Evolutionary conservation across 495 filamentous ascomycete species (phyloP).

Genomic region (Aspergillus diversus): DNA sequence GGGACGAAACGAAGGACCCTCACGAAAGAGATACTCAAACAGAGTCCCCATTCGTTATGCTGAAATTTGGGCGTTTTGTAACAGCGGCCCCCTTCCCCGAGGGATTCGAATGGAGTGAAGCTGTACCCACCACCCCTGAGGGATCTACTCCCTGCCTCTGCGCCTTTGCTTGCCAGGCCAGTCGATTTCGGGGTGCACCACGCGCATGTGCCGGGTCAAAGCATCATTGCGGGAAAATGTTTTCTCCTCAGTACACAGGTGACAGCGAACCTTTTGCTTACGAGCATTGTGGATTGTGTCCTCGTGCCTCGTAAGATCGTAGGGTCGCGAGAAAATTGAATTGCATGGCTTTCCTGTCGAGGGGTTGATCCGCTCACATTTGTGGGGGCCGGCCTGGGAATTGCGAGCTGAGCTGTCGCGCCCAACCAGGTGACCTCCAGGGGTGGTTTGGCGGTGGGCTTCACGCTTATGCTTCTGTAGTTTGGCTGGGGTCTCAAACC

Average conservation of each 20-base stretch:
- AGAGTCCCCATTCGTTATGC: conserved; percentile 17
- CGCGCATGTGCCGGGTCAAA: conserved; percentile 87
- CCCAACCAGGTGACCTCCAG: conserved; percentile 44
- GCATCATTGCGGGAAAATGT: conserved; percentile 93
- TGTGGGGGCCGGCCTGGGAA: conserved; percentile 86
- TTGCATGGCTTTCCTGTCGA: conserved; percentile 97
- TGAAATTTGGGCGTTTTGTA: conserved; percentile 1
- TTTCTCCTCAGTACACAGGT: conserved; percentile 95
- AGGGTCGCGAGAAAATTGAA: conserved; percentile 93
- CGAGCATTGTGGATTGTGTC: conserved; percentile 95
- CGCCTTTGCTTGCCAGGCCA: conserved; percentile 68
- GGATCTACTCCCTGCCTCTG: conserved; percentile 41
- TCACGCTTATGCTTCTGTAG: conserved; percentile 97
- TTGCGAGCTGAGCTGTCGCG: conserved; percentile 65
- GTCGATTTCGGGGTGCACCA: conserved; percentile 85
- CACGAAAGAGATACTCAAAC: background rate
- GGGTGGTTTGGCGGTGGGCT: conserved; percentile 72
- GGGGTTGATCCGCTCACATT: conserved; percentile 90
- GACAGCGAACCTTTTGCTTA: conserved; percentile 95
- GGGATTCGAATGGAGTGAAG: background rate
- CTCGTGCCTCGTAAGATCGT: conserved; percentile 96
- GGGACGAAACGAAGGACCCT: background rate
- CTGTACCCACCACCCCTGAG: background rate
- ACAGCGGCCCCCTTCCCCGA: background rate
- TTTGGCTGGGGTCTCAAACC: conserved; percentile 84